Evolutionary conservation across 164 flowering plant species (phyloP).

Genomic region (Nelumbo lutea): DNA sequence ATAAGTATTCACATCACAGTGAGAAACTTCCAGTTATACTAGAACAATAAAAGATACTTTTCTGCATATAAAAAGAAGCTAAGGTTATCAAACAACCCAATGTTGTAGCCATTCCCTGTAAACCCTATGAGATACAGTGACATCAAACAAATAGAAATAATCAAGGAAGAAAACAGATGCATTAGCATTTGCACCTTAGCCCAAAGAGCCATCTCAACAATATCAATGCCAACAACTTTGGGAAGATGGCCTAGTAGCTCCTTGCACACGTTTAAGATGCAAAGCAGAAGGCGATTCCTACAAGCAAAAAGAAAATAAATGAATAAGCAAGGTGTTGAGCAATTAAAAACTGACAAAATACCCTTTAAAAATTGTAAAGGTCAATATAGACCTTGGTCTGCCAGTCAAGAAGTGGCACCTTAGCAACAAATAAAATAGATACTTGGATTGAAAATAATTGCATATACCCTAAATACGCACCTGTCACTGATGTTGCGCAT

Average conservation of each 20-base stretch:
- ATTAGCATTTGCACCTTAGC: slow-evolving; percentile 65
- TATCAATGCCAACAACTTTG: slow-evolving; percentile 95
- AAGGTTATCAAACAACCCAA: too few relatives aligned
- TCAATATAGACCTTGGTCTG: neutral
- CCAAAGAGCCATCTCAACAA: slow-evolving; percentile 99
- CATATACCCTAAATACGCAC: slow-evolving; percentile 22
- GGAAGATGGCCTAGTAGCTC: slow-evolving; percentile 86
- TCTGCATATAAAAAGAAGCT: too few relatives aligned
- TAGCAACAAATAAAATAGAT: neutral
- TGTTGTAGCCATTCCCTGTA: neutral
- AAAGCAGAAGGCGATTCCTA: slow-evolving; percentile 85
- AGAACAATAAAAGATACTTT: too few relatives aligned
- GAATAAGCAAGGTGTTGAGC: neutral
- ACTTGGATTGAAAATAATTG: neutral
- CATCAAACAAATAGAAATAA: neutral
- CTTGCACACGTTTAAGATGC: slow-evolving; percentile 77
- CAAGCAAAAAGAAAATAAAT: slow-evolving; percentile 13
- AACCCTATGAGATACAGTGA: neutral
- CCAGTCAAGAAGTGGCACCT: neutral
- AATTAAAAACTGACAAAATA: neutral
- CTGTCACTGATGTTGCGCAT: slow-evolving; percentile 98
- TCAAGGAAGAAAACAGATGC: slow-evolving; percentile 2
- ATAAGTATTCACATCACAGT: too few relatives aligned
- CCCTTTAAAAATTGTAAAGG: neutral
- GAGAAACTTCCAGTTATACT: too few relatives aligned